Base-by-base conservation (phyloP, 257 asterid species). In the Solanum lycopersicoides region DNA sequence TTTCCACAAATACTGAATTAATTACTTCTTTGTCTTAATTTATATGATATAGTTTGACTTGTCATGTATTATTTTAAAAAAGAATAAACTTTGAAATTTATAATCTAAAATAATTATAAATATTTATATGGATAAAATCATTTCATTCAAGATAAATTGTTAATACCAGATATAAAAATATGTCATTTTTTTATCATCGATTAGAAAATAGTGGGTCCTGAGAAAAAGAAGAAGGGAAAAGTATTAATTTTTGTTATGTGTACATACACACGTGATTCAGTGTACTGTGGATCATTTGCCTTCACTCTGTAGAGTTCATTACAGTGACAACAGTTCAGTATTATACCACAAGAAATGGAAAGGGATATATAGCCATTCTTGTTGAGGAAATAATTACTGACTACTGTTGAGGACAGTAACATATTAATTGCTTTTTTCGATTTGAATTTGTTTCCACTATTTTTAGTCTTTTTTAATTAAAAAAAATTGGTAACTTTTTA, bases 211-310 rank as follows among this genome's bases (percentile, higher is more conserved):
- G n/a, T 56, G n/a, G 18, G 3, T 4, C 65, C 2, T 56, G n/a
- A 18, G 18, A 53, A 53, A 16, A 53, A n/a, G n/a, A 23, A 44
- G 28, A 28, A 37, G 71, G 60, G 23, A 35, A 21, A 39, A n/a
- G 0, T 77, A 15, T 28, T 68, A 8, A 28, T 28, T 28, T 47
- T 80, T 80, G 42, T 42, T 82, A n/a, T 86, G 28, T 75, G 87
- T 83, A 88, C 92, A 89, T 86, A 76, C 90, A 76, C 92, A 88
- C 84, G 59, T 90, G 87, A 87, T 86, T 47, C 84, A n/a, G 85
- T 86, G 39, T 68, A 68, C 39, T 69, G 88, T 89, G 80, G 59
- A 83, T 83, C 87, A 86, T 90, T 80, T 47, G 68, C 30, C 44
- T 45, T 50, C 28, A 79, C 66, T 5, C 28, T 79, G 34, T 56